Conservation (phyloP, 2,329 filamentous ascomycete genomes). For the Verticillium longisporum region DNA sequence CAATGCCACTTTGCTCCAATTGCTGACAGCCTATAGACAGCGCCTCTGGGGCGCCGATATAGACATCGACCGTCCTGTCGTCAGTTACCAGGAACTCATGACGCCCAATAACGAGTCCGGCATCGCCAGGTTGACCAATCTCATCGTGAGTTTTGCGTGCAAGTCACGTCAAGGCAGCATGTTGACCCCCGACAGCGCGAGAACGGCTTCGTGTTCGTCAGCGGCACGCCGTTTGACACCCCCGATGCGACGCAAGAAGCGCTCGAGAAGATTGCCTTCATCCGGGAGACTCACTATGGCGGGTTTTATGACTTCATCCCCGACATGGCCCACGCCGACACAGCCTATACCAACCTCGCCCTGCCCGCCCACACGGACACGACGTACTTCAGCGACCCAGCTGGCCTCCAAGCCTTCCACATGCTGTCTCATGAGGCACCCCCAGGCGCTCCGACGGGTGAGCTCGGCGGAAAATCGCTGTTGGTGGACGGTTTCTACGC, state of each 20-base stretch:
- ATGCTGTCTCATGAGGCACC: slow-evolving; percentile 71
- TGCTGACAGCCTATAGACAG: slow-evolving; percentile 9
- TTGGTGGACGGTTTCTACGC: slow-evolving; percentile 83
- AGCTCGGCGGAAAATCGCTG: slow-evolving; percentile 65
- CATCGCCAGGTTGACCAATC: slow-evolving; percentile 54
- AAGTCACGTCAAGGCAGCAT: not conserved
- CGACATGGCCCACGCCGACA: slow-evolving; percentile 81
- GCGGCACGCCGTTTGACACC: slow-evolving; percentile 54
- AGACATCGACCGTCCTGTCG: slow-evolving; percentile 43
- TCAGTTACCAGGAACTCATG: slow-evolving; percentile 58
- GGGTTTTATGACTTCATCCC: slow-evolving; percentile 76
- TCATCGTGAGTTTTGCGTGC: slow-evolving; percentile 45
- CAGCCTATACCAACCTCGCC: slow-evolving; percentile 81
- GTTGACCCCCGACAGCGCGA: slow-evolving; percentile 39
- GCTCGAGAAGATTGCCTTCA: slow-evolving; percentile 75
- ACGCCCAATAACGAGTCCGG: slow-evolving; percentile 36
- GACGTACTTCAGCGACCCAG: slow-evolving; percentile 91
- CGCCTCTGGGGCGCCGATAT: slow-evolving; percentile 25
- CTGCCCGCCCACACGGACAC: slow-evolving; percentile 87
- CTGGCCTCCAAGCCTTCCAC: slow-evolving; percentile 88
- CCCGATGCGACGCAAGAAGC: slow-evolving; percentile 69
- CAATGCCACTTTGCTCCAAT: not conserved
- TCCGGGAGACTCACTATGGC: slow-evolving; percentile 88
- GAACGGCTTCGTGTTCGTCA: slow-evolving; percentile 73
- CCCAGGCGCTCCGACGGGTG: slow-evolving; percentile 18